Conservation (phyloP, 805 yeast genomes). For the Candida nemodendra region DNA sequence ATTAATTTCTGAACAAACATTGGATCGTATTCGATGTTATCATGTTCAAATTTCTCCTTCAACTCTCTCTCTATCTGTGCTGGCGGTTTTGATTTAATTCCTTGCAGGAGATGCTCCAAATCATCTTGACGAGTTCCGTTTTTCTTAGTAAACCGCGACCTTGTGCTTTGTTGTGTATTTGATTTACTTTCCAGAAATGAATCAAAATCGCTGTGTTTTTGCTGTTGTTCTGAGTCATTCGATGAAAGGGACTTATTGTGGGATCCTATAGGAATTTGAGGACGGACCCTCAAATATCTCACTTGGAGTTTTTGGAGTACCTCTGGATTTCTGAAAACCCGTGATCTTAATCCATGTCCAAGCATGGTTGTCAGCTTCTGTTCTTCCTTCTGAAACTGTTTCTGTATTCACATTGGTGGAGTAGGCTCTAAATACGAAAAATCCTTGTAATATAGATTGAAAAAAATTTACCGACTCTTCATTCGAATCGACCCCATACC, state of each 20-base stretch:
- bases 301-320: too few species aligned
- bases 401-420: too few species aligned
- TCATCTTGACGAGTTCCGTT: background rate
- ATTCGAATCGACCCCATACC: too few species aligned
- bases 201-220: background rate
- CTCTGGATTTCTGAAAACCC: too few species aligned
- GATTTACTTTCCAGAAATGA: background rate
- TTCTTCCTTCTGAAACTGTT: too few species aligned
- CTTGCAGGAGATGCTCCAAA: background rate
- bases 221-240: background rate
- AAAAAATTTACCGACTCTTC: too few species aligned
- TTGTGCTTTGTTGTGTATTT: background rate
- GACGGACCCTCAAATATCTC: conserved; percentile 3
- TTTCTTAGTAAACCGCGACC: background rate
- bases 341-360: too few species aligned
- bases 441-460: too few species aligned
- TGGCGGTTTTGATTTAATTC: conserved; percentile 20
- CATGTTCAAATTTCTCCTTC: conserved; percentile 21
- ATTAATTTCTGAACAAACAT: conserved; percentile 29
- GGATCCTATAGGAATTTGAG: background rate
- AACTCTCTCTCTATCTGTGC: conserved; percentile 28
- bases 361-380: too few species aligned
- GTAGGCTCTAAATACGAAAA: too few species aligned
- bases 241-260: background rate
- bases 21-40: conserved; percentile 31